Conservation (phyloP, 202 grass and related monocot species). For the Saccharum hybrid region DNA sequence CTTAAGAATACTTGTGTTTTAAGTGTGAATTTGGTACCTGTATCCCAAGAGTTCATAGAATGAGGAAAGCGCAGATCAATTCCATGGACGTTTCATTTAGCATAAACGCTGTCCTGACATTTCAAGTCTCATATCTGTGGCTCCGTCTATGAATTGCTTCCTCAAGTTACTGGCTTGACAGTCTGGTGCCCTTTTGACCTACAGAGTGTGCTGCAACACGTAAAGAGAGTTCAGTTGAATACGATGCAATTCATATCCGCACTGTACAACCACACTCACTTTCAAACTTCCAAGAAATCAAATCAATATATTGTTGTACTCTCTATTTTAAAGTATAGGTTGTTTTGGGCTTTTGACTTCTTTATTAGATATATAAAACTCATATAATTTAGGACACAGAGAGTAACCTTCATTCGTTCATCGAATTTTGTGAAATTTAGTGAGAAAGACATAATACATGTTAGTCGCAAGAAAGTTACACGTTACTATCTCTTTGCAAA, state of each 20-base stretch:
- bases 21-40: neutral
- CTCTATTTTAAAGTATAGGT: neutral
- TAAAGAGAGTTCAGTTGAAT: neutral
- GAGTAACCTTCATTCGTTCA: too few species aligned
- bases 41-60: neutral
- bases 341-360: too few species aligned
- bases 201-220: too few species aligned
- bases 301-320: constrained; percentile 25
- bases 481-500: constrained; percentile 14
- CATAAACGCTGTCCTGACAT: constrained; percentile 6
- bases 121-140: neutral
- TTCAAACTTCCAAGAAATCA: neutral
- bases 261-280: constrained; percentile 28
- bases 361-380: too few species aligned
- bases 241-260: neutral
- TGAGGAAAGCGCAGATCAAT: neutral
- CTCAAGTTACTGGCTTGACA: neutral
- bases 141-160: neutral
- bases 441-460: neutral
- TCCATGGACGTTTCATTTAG: neutral
- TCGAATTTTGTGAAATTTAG: too few species aligned
- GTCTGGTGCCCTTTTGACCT: neutral
- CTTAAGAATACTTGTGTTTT: neutral
- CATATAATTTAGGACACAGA: too few species aligned
- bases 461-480: constrained; percentile 33